Percentiles rank a stretch among this genome's conserved stretches.
Evolutionary conservation across 331 rosid species (phyloP).

Genomic region (Malus hybrid): DNA sequence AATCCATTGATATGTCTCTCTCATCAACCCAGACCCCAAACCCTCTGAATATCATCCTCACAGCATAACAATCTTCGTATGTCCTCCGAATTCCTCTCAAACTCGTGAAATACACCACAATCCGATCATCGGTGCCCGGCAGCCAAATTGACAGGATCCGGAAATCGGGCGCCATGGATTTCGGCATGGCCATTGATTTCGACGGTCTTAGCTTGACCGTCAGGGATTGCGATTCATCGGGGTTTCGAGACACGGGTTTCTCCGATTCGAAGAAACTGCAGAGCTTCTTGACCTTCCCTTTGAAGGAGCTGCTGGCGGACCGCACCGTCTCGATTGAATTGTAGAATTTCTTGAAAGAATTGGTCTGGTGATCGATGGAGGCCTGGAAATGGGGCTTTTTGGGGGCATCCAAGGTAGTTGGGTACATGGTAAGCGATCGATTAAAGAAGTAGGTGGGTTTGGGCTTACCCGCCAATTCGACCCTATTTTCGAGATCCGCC

Average conservation of each 20-base stretch:
- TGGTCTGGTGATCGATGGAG: slow-evolving; percentile 50
- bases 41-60: slow-evolving; percentile 69
- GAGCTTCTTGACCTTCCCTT: slow-evolving; percentile 80
- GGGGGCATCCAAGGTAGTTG: slow-evolving; percentile 22
- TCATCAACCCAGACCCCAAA: slow-evolving; percentile 96
- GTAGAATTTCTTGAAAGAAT: slow-evolving; percentile 42
- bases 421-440: slow-evolving; percentile 52
- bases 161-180: slow-evolving; percentile 38
- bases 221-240: slow-evolving; percentile 24
- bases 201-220: slow-evolving; percentile 30
- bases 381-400: slow-evolving; percentile 28
- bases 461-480: slow-evolving; percentile 33
- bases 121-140: slow-evolving; percentile 63
- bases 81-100: slow-evolving; percentile 84
- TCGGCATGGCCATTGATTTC: slow-evolving; percentile 44
- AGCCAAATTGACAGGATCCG: slow-evolving; percentile 31
- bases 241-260: slow-evolving; percentile 8
- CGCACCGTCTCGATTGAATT: slow-evolving; percentile 50
- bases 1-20: slow-evolving; percentile 82
- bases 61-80: slow-evolving; percentile 85
- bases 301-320: slow-evolving; percentile 50
- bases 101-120: slow-evolving; percentile 76
- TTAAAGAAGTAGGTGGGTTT: slow-evolving; percentile 57
- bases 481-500: slow-evolving; percentile 30
- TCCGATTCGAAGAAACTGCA: slow-evolving; percentile 55